These are phyloP conservation scores for Plasmopara halstedii DNA, from an alignment of 352 stramenopile species.

Conservation along the genomic window DNA sequence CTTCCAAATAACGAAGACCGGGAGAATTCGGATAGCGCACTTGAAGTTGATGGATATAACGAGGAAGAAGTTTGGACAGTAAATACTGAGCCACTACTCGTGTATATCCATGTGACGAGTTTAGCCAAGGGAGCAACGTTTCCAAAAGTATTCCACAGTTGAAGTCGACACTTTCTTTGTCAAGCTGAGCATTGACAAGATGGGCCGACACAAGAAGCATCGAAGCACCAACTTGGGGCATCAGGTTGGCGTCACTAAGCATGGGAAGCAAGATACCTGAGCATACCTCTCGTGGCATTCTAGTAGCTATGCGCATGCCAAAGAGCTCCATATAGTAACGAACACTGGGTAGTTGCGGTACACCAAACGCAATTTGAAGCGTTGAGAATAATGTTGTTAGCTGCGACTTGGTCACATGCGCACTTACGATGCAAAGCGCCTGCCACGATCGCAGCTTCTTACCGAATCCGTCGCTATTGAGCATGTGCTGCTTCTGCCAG, in stretches of 20 bases:
- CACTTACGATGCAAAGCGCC: conserved; percentile 61
- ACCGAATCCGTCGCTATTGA: conserved; percentile 78
- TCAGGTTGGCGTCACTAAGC: conserved; percentile 60
- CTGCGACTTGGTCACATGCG: conserved; percentile 29
- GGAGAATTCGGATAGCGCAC: conserved; percentile 6
- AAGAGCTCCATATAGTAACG: conserved; percentile 82
- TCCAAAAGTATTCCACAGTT: conserved; percentile 29
- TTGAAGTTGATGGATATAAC: conserved; percentile 36
- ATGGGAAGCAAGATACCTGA: conserved; percentile 40
- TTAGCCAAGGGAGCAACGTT: conserved; percentile 68
- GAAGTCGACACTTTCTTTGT: conserved; percentile 15
- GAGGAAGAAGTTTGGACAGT: conserved; percentile 53
- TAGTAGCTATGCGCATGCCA: conserved; percentile 54
- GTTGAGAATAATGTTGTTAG: conserved; percentile 16
- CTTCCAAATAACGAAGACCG: conserved; percentile 40
- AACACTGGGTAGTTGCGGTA: conserved; percentile 55
- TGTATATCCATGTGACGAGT: conserved; percentile 72
- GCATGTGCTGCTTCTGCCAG: conserved; percentile 75
- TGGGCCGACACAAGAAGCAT: conserved; percentile 52
- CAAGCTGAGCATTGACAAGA: conserved; percentile 25
- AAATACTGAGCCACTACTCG: conserved; percentile 75
- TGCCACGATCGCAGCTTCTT: conserved; percentile 74
- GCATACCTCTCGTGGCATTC: conserved; percentile 41
- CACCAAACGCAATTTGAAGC: conserved; percentile 45
- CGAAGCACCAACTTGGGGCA: conserved; percentile 60